Base-by-base conservation (phyloP, 495 filamentous ascomycete species). In the Jackrogersella multiformis region DNA sequence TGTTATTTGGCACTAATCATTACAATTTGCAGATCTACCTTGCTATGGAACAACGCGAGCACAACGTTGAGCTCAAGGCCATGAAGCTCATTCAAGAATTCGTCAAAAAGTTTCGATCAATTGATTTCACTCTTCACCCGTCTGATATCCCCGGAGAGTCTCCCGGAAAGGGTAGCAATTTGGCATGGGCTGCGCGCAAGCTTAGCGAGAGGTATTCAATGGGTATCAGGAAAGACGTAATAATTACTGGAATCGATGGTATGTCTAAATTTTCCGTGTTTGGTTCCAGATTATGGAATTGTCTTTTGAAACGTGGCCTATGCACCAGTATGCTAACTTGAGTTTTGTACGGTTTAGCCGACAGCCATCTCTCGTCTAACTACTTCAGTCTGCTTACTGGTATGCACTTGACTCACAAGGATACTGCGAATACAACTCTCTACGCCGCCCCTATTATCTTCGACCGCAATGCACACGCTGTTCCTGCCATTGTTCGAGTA, bases 391-490 rank as follows among this genome's bases (percentile, higher is more conserved):
- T 84, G 42, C 83, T 90, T 39, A 86, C 84, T 20, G 82, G 76
- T 24, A 82, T 88, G 73, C 88, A 91, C 66, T 77, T 80, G 39
- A 61, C 77, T 2, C 76, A 87, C 59, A 77, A 82, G 35, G 81
- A 84, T 15, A 87, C 85, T 5, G 82, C 83, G 1, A 78, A 72
- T 16, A 88, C 83, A 2, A 86, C 87, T 2, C 69, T 90, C 26
- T 91, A 91, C 70, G 78, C 85, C 32, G 86, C 86, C 12, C 88
- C 88, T n/a, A 89, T 91, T 52, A 84, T 91, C 45, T 91, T 90
- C 64, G 88, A 90, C 72, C 86, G 88, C 61, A 91, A 90, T 70
- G 85, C 88, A 12, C 84, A 90, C 69, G 81, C 82, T 51, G 86
- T 87, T 12, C 87, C 88, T 26, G 78, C 83, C 13, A 77, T 89